Base-by-base conservation (phyloP, 352 stramenopile genomes). In the Stramenopiles sp. region DNA sequence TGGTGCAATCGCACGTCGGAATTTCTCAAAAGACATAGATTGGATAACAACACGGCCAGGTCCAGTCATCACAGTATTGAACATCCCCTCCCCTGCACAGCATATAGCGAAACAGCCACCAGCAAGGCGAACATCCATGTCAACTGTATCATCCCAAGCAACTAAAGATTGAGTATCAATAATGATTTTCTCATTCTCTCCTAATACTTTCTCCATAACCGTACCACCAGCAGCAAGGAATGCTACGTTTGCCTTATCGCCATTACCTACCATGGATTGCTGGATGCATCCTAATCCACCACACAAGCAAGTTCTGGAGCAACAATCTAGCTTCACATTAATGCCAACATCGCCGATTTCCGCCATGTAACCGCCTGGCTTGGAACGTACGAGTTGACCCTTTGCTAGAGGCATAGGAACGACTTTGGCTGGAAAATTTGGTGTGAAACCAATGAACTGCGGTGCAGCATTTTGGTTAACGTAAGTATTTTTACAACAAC, bases 161-260 rank as follows among this genome's bases (percentile, higher is more conserved):
- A 88, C 82, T 80, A 88, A 44, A 25, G 82, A 86, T 29, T n/a
- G 55, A 14, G 67, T 84, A 80, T 88, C 85, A 25, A 87, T 82
- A 30, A 82, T 84, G 44, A 88, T 81, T 25, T 67, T 84, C 75
- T 88, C 85, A 44, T 76, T 67, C 25, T 80, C 75, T 14, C 83
- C 80, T 1, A 88, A 75, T 8, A 81, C 31, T 30, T 84, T 82
- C 31, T 82, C 83, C 22, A 86, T 81, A 75, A 88, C 81, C 30
- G 85, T 88, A 67, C 85, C 85, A 32, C 82, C 83, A 27, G 83
- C 85, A 39, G 83, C 76, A 25, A 88, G 39, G 80, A 88, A 88
- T 7, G 84, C 84, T 76, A 84, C 85, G n/a, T n/a, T n/a, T n/a
- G n/a, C n/a, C n/a, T n/a, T n/a, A n/a, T n/a, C n/a, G 80, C 82